Evolutionary conservation across 805 yeast species (phyloP).

Genomic region (Starmera amethionina): DNA sequence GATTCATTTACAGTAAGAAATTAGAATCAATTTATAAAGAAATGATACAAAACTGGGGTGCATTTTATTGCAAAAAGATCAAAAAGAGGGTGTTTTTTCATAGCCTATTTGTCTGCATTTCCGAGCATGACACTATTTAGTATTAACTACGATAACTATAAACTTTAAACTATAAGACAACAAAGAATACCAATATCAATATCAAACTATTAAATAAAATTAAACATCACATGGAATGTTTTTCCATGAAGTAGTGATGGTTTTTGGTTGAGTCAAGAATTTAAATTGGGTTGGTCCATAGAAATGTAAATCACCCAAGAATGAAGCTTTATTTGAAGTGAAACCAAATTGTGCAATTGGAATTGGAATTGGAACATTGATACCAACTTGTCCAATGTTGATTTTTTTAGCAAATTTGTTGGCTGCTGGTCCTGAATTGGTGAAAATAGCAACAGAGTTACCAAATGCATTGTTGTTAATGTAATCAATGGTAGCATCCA

Average conservation of each 20-base stretch:
- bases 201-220: too few relatives aligned
- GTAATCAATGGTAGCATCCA: conserved; percentile 59
- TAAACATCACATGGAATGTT: background rate
- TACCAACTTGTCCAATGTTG: conserved; percentile 70
- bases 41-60: too few relatives aligned
- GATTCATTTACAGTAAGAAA: too few relatives aligned
- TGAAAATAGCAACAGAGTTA: conserved; percentile 65
- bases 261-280: conserved; percentile 69
- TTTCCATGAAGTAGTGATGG: conserved; percentile 64
- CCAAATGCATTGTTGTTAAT: conserved; percentile 54
- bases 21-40: too few relatives aligned
- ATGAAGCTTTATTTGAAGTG: conserved; percentile 70
- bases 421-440: conserved; percentile 58
- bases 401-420: conserved; percentile 57
- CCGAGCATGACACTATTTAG: too few relatives aligned
- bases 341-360: conserved; percentile 77
- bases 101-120: too few relatives aligned
- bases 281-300: conserved; percentile 68
- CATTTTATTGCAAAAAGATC: too few relatives aligned
- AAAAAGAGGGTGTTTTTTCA: too few relatives aligned
- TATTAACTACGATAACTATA: too few relatives aligned
- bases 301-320: conserved; percentile 74
- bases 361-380: conserved; percentile 72
- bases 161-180: too few relatives aligned
- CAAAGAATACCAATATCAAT: too few relatives aligned